These are phyloP conservation scores for Amylocarpus encephaloides DNA, from an alignment of 2,329 filamentous ascomycete species.

Conservation along the genomic window DNA sequence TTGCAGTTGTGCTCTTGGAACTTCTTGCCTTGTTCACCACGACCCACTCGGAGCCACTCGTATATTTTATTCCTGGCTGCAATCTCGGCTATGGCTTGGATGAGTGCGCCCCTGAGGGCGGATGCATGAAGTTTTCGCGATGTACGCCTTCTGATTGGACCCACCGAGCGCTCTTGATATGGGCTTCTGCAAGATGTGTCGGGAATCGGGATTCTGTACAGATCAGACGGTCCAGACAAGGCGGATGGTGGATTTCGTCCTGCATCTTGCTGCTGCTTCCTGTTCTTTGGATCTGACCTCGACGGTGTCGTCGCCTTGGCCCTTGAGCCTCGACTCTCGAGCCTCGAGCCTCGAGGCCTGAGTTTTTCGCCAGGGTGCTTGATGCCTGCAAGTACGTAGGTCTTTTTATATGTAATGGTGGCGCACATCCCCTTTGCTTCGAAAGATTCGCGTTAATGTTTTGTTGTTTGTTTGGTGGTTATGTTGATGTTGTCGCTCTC, in stretches of 20 bases:
- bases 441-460: not conserved
- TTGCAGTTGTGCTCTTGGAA: not conserved
- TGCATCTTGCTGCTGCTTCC: not conserved
- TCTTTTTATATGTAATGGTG: not conserved
- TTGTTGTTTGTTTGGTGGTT: not conserved
- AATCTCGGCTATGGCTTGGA: slow-evolving; percentile 1
- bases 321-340: not conserved
- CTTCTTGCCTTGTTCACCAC: not conserved
- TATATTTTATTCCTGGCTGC: not conserved
- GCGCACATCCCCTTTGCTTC: not conserved
- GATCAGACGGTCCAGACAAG: not conserved
- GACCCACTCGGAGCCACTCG: not conserved
- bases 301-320: not conserved
- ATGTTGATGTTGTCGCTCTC: not conserved
- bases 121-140: not conserved
- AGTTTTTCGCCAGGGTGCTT: not conserved
- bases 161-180: not conserved
- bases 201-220: no score
- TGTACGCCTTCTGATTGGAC: not conserved
- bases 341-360: not conserved
- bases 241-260: not conserved
- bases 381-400: not conserved
- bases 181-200: not conserved
- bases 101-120: not conserved
- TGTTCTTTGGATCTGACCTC: not conserved